Evolutionary conservation across 805 yeast species (phyloP).

Genomic region (Candida orba): DNA sequence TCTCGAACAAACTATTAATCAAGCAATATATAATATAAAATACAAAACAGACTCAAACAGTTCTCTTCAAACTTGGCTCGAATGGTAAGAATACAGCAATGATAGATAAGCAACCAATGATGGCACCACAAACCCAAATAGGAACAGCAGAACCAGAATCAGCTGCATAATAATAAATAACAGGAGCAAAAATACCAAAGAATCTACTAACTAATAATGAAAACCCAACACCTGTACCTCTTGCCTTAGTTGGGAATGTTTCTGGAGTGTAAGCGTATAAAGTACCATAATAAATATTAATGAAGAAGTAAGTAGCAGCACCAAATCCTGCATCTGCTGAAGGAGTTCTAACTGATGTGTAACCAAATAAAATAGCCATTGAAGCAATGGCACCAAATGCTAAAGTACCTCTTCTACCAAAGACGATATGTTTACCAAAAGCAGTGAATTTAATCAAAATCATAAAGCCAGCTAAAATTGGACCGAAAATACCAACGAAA

Average conservation of each 20-base stretch:
- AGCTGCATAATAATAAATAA: slow-evolving; percentile 41
- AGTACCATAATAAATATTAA: slow-evolving; percentile 48
- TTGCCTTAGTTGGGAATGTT: slow-evolving; percentile 43
- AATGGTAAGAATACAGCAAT: slow-evolving; percentile 40
- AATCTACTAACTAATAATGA: slow-evolving; percentile 49
- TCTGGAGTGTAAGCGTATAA: slow-evolving; percentile 65
- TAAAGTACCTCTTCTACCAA: slow-evolving; percentile 56
- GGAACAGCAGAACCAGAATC: slow-evolving; percentile 47
- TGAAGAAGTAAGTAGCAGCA: slow-evolving; percentile 40
- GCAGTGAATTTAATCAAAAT: slow-evolving; percentile 13
- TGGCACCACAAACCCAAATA: slow-evolving; percentile 53
- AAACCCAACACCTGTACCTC: slow-evolving; percentile 57
- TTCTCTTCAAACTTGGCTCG: slow-evolving; percentile 37
- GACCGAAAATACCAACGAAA: slow-evolving; percentile 41
- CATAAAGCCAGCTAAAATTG: slow-evolving; percentile 39
- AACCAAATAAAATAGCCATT: slow-evolving; percentile 54
- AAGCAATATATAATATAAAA: neutral
- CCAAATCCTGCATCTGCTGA: slow-evolving; percentile 43
- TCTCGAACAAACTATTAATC: too few relatives aligned
- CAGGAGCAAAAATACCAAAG: slow-evolving; percentile 51
- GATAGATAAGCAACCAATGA: slow-evolving; percentile 41
- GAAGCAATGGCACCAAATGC: slow-evolving; percentile 42
- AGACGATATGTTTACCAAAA: slow-evolving; percentile 8
- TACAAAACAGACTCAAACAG: slow-evolving; percentile 18
- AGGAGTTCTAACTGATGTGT: slow-evolving; percentile 52